Evolutionary conservation across 257 asterid genomes (phyloP), one percentile per base, ranked within the genome.

Genomic region (Voacanga thouarsii): DNA sequence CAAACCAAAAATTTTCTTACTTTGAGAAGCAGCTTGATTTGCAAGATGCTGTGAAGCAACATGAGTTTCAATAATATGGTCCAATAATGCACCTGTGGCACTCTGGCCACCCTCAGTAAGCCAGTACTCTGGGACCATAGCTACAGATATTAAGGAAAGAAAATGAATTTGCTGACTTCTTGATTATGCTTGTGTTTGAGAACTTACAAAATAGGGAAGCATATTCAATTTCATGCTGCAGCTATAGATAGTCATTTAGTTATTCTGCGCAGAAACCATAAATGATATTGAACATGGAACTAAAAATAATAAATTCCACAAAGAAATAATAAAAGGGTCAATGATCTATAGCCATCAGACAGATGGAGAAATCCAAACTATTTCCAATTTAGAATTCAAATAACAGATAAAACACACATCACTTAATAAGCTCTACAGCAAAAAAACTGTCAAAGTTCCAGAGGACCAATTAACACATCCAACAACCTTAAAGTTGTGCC

Each of bases 81-180:
- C 99, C 77, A 95, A 87, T 78, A 93, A 85, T 79, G 97, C 90
- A 74, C 98, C 99, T 72, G 97, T 91, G 75, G 98, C 98, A 79
- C 99, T 95, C 90, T 95, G 99, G 55, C 99, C 99, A 72, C 99
- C 99, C 91, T 95, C 99, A 5, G 99, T 92, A 39, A 95, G 97
- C 99, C 99, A 95, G 89, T 86, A 95, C 82, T 90, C 96, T 71
- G 99, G 99, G 81, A 95, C 92, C 99, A 95, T 93, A 60, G 97
- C 99, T 94, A 73, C 71, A 14, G 83, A 51, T 84, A 18, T 84
- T 72, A 7, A 23, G 78, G 78, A 87, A 80, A 66, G 70, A 83
- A 71, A 77, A 76, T 79, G 26, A 75, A 57, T 74, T 21, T 21
- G 21, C 51, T 8, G 53, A 41, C 1, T 68, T 68, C 51, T 68